These are phyloP conservation scores for Eragrostis nindensis DNA, from an alignment of 176 grass and related monocot genomes.

Conservation along the genomic window DNA sequence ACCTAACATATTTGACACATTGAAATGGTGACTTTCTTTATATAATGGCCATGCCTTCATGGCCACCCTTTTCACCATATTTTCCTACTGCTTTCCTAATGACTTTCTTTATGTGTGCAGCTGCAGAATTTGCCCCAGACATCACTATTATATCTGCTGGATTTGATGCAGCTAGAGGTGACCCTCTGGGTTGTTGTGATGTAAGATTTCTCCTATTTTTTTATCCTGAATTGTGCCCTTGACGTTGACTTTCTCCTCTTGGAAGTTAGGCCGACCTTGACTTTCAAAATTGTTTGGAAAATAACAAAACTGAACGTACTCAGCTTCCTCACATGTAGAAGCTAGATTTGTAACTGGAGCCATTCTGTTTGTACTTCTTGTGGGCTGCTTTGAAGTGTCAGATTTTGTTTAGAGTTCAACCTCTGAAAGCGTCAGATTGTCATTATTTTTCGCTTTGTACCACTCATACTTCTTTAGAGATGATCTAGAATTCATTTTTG, in stretches of 20 bases:
- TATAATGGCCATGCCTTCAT: constrained; percentile 3
- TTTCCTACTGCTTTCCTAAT: not conserved
- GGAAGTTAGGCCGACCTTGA: constrained; percentile 25
- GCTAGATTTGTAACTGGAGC: constrained; percentile 2
- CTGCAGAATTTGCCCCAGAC: constrained; percentile 81
- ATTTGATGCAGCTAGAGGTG: constrained; percentile 96
- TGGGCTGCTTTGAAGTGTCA: not conserved
- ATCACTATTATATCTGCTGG: constrained; percentile 96
- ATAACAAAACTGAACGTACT: not conserved
- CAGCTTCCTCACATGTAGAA: constrained; percentile 21
- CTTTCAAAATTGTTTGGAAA: constrained; percentile 19
- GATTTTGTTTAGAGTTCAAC: constrained; percentile 9
- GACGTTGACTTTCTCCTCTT: not conserved
- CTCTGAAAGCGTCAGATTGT: not conserved
- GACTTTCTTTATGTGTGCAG: constrained; percentile 50
- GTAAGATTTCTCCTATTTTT: constrained; percentile 56
- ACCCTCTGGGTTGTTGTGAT: constrained; percentile 94
- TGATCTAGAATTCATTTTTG: constrained; percentile 15
- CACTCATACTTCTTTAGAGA: constrained; percentile 7
- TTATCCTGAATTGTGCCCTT: constrained; percentile 25
- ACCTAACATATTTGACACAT: constrained; percentile 2
- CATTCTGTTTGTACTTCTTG: constrained; percentile 9
- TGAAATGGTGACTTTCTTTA: not conserved
- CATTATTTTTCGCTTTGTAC: constrained; percentile 8
- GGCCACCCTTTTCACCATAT: constrained; percentile 26